A percentile compares a stretch with the other conserved stretches of the same genome.
Conservation (phyloP, 1,284 basidiomycete genomes). For the Heterobasidion annosum region DNA sequence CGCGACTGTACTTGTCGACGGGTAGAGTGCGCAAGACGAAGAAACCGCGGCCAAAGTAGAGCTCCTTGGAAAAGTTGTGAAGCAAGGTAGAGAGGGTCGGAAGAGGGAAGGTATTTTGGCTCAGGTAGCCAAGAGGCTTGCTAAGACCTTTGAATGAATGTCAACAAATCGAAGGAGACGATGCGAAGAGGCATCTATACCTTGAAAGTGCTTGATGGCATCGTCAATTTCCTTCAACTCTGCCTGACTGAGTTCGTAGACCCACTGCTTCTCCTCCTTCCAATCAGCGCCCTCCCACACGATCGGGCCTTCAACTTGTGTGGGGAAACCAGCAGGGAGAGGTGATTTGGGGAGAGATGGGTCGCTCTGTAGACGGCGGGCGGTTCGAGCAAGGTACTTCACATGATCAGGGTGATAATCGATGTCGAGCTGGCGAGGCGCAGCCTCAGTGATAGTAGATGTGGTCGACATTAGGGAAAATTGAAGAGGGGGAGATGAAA, state of each 20-base stretch:
- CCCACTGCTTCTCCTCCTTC: constrained; percentile 30
- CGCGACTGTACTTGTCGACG: constrained; percentile 23
- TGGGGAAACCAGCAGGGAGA: constrained; percentile 26
- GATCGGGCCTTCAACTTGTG: constrained; percentile 23
- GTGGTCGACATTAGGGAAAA: not conserved
- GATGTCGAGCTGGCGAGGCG: constrained; percentile 26
- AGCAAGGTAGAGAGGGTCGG: constrained; percentile 23
- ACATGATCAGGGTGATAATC: constrained; percentile 30
- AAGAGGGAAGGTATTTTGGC: constrained; percentile 24
- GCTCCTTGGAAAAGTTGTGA: constrained; percentile 18
- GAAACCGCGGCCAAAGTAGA: constrained; percentile 31
- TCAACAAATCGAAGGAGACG: not conserved
- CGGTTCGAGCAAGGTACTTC: constrained; percentile 27
- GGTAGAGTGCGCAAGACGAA: constrained; percentile 30
- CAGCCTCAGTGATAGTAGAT: not conserved
- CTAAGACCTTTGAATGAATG: not conserved
- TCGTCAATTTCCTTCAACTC: constrained; percentile 28
- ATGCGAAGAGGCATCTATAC: constrained; percentile 7
- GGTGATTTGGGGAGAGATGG: constrained; percentile 22
- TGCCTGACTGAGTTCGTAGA: constrained; percentile 22
- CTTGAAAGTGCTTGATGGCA: constrained; percentile 28
- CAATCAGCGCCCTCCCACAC: constrained; percentile 36
- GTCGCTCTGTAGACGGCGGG: constrained; percentile 25
- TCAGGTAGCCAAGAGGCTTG: constrained; percentile 20
- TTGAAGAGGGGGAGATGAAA: not conserved